Conservation (phyloP, 2,329 filamentous ascomycete genomes). For the Cercospora sp. region DNA sequence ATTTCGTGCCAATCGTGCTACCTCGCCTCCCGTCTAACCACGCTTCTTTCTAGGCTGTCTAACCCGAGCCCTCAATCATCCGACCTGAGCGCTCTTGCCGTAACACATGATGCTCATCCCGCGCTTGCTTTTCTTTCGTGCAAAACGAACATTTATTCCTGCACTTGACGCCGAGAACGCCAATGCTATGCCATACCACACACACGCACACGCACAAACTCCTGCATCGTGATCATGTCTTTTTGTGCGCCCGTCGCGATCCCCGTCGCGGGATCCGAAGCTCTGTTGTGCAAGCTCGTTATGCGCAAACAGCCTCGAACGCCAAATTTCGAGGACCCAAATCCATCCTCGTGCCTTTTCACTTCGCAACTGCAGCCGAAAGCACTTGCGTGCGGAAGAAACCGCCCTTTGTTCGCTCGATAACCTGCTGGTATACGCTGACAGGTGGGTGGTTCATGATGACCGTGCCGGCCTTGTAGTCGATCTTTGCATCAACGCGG, state of each 20-base stretch:
- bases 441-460: conserved; percentile 99
- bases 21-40: background rate
- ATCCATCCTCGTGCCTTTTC: conserved; percentile 11
- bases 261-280: background rate
- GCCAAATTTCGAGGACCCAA: background rate
- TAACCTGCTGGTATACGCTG: conserved; percentile 98
- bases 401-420: conserved; percentile 96
- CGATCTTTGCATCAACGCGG: conserved; percentile 96
- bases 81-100: conserved; percentile 5
- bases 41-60: background rate
- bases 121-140: background rate
- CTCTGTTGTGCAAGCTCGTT: background rate
- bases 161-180: conserved; percentile 29
- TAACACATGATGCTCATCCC: conserved; percentile 12
- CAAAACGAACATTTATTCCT: background rate
- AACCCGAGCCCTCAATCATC: background rate
- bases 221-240: background rate
- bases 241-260: conserved; percentile 6
- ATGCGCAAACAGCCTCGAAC: background rate
- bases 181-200: conserved; percentile 30
- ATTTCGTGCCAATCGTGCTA: background rate
- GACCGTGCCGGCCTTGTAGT: conserved; percentile 97
- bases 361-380: conserved; percentile 58
- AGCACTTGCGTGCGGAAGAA: conserved; percentile 98
- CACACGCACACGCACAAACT: conserved; percentile 19